Evolutionary conservation across 2,329 filamentous ascomycete genomes (phyloP).

Genomic region (Fusarium devonianum): DNA sequence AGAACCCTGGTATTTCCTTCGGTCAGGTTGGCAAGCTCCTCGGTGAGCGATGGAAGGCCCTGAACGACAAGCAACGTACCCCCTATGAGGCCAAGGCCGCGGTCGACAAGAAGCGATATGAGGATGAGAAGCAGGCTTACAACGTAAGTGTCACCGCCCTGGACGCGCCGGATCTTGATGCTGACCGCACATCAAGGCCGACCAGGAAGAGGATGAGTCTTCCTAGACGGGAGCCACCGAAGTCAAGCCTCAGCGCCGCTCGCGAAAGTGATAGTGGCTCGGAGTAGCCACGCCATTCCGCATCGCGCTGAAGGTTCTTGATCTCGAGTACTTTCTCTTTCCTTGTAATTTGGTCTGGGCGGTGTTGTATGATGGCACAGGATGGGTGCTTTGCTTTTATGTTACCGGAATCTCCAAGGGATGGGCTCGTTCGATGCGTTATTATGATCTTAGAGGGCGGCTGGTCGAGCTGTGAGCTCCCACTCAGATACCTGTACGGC

Average conservation of each 20-base stretch:
- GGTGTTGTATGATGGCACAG: slow-evolving; percentile 54
- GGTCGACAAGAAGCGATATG: slow-evolving; percentile 98
- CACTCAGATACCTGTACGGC: slow-evolving; percentile 28
- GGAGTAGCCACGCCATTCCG: slow-evolving; percentile 18
- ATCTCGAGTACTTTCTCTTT: slow-evolving; percentile 37
- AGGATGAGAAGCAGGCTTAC: slow-evolving; percentile 96
- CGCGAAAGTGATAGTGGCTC: slow-evolving; percentile 17
- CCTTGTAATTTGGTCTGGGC: slow-evolving; percentile 49
- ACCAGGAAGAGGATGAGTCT: slow-evolving; percentile 67
- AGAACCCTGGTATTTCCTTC: slow-evolving; percentile 97
- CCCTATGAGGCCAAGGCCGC: slow-evolving; percentile 98
- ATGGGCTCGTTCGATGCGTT: slow-evolving; percentile 45
- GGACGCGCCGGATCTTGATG: slow-evolving; percentile 13
- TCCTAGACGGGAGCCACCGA: slow-evolving; percentile 41
- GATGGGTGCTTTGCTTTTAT: slow-evolving; percentile 50
- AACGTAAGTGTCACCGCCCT: slow-evolving; percentile 65
- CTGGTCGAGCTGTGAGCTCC: slow-evolving; percentile 38
- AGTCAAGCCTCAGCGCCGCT: slow-evolving; percentile 13
- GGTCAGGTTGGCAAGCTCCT: slow-evolving; percentile 99
- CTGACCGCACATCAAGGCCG: slow-evolving; percentile 56
- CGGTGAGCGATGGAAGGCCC: slow-evolving; percentile 97
- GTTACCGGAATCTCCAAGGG: slow-evolving; percentile 47
- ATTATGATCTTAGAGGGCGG: slow-evolving; percentile 45
- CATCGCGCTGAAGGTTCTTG: slow-evolving; percentile 22
- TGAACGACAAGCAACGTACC: slow-evolving; percentile 88